Conservation (phyloP, 2,329 filamentous ascomycete genomes). For the Alternaria burnsii region DNA sequence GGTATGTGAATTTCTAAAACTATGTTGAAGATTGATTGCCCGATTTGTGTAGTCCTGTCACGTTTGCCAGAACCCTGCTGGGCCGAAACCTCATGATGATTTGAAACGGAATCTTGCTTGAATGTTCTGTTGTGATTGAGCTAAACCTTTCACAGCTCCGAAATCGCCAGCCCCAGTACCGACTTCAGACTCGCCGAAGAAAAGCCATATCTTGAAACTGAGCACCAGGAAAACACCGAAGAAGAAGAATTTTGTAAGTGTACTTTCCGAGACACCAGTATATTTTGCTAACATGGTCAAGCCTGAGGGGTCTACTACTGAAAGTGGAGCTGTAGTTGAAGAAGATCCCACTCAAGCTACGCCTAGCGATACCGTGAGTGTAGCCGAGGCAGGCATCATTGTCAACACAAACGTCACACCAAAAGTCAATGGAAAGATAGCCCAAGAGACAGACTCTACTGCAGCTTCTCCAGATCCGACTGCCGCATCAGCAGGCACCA, state of each 20-base stretch:
- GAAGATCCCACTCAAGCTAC: slow-evolving; percentile 13
- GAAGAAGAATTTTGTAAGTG: slow-evolving; percentile 35
- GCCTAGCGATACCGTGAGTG: slow-evolving; percentile 8
- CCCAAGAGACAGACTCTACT: slow-evolving; percentile 14
- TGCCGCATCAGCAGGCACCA: slow-evolving; percentile 27
- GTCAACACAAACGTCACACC: slow-evolving; percentile 7
- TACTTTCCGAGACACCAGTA: slow-evolving; percentile 1
- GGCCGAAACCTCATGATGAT: slow-evolving; percentile 6
- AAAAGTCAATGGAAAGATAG: slow-evolving; percentile 5
- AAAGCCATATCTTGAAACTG: slow-evolving; percentile 32
- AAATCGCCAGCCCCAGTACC: slow-evolving; percentile 14
- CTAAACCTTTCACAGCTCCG: slow-evolving; percentile 22
- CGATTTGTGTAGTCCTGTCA: not conserved
- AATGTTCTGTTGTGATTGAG: slow-evolving; percentile 3
- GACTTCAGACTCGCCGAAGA: slow-evolving; percentile 29
- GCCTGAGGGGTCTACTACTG: slow-evolving; percentile 28
- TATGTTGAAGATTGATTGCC: not conserved
- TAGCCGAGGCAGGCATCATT: slow-evolving; percentile 10
- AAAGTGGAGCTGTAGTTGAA: slow-evolving; percentile 16
- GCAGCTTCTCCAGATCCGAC: slow-evolving; percentile 34
- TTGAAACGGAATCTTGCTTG: not conserved
- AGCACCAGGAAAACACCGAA: slow-evolving; percentile 31
- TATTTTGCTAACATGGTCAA: slow-evolving; percentile 20
- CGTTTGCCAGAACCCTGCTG: slow-evolving; percentile 8
- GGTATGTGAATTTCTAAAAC: slow-evolving; percentile 32